phyloP scores from a whole-genome alignment of 768 basidiomycete species.

The Royoungia palumana region DNA sequence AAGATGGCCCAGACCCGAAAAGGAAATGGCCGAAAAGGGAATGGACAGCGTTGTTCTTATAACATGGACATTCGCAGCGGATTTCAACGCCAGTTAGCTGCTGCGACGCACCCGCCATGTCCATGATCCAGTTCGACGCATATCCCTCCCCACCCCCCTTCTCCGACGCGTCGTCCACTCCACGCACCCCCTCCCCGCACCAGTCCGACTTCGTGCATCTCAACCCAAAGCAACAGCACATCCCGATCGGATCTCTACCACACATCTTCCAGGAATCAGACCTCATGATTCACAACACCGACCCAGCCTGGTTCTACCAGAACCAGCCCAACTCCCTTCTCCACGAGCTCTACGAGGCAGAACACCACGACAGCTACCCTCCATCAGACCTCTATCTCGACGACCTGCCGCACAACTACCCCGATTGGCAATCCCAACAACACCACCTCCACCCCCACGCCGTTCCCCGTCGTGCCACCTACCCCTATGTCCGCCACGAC shows the following conservation, averaged over 20 bases:
- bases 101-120: conserved; percentile 22
- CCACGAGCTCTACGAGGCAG: conserved; percentile 67
- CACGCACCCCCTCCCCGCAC: conserved; percentile 71
- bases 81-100: conserved; percentile 3
- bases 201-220: conserved; percentile 34
- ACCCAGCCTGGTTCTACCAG: conserved; percentile 37
- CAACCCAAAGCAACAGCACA: conserved; percentile 36
- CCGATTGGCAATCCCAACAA: conserved; percentile 38
- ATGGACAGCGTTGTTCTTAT: conserved; percentile 34
- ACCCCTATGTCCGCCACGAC: conserved; percentile 75
- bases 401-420: conserved; percentile 30
- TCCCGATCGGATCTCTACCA: conserved; percentile 43
- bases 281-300: conserved; percentile 37
- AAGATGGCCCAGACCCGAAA: conserved; percentile 23
- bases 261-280: conserved; percentile 48
- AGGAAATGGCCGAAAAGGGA: conserved; percentile 24
- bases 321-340: conserved; percentile 51
- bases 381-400: conserved; percentile 33
- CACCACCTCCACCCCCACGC: conserved; percentile 33
- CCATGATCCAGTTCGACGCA: conserved; percentile 54
- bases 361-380: conserved; percentile 42
- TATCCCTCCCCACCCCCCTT: conserved; percentile 51
- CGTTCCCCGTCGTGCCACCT: conserved; percentile 62
- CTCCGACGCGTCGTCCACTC: conserved; percentile 64
- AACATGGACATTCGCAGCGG: conserved; percentile 13